phyloP scores from a whole-genome alignment of 352 stramenopile species.

The Phytophthora boehmeriae region DNA sequence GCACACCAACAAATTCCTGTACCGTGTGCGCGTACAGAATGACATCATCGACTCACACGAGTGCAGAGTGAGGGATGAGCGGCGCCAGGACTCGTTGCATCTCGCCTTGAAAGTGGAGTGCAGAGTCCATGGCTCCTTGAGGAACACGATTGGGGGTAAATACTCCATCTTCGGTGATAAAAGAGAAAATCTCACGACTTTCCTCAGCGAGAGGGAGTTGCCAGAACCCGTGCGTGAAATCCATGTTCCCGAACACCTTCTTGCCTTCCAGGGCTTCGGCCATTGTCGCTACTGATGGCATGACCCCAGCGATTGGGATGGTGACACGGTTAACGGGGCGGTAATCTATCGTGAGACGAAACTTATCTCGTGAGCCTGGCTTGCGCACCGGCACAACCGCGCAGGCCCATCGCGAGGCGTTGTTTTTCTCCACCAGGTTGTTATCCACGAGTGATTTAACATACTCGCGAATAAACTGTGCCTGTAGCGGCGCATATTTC shows the following conservation, averaged over 20 bases:
- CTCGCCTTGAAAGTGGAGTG: constrained; percentile 12
- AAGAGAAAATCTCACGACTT: constrained; percentile 16
- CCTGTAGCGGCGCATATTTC: constrained; percentile 15
- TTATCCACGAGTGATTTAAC: neutral
- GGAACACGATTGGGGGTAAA: constrained; percentile 13
- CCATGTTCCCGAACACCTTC: constrained; percentile 8
- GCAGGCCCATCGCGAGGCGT: constrained; percentile 1
- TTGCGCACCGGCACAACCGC: constrained; percentile 1
- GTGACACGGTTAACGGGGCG: constrained; percentile 9
- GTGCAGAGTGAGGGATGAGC: constrained; percentile 11
- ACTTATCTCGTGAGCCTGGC: constrained; percentile 1
- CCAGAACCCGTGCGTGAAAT: constrained; percentile 31
- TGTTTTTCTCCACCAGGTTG: constrained; percentile 6
- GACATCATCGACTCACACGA: constrained; percentile 37
- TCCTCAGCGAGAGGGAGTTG: constrained; percentile 19
- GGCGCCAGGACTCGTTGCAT: neutral
- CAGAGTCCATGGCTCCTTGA: constrained; percentile 4
- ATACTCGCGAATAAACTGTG: constrained; percentile 10
- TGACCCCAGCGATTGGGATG: constrained; percentile 10
- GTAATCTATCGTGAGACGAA: constrained; percentile 10
- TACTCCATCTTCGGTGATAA: constrained; percentile 23
- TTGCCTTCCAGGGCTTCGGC: constrained; percentile 1
- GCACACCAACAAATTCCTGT: constrained; percentile 11
- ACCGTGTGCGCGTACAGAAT: constrained; percentile 19
- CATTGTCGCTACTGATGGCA: constrained; percentile 5